These are phyloP conservation scores for Zopfia rhizophila DNA, from an alignment of 2,329 filamentous ascomycete species.

Conservation along the genomic window DNA sequence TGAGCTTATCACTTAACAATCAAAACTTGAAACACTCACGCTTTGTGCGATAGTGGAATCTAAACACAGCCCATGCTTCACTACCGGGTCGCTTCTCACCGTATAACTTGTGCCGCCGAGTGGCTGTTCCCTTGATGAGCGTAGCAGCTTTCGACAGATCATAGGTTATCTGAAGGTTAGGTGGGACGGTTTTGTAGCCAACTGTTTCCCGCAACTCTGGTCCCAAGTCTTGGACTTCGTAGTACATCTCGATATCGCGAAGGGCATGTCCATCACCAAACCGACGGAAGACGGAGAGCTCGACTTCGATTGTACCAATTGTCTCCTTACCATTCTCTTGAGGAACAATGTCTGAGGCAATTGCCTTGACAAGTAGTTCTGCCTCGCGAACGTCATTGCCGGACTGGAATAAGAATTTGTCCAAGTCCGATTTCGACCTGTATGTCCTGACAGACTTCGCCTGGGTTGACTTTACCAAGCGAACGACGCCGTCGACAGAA, in stretches of 20 bases:
- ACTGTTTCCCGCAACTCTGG: conserved; percentile 1
- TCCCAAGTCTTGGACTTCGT: conserved; percentile 10
- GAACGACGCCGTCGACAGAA: conserved; percentile 50
- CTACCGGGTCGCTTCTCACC: conserved; percentile 39
- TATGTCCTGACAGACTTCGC: conserved; percentile 23
- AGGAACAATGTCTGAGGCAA: conserved; percentile 4
- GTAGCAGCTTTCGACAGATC: conserved; percentile 24
- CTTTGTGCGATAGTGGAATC: conserved; percentile 54
- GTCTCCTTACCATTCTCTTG: conserved; percentile 17
- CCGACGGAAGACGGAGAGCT: conserved; percentile 37
- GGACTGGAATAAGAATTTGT: conserved; percentile 29
- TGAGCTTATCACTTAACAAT: too few species aligned
- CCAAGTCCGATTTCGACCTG: conserved; percentile 32
- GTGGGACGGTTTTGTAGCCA: conserved; percentile 28
- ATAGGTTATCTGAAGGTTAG: conserved; percentile 34
- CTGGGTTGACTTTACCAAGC: conserved; percentile 21
- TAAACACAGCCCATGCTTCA: conserved; percentile 52
- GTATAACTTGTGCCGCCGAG: conserved; percentile 19
- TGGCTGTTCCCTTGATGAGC: conserved; percentile 20
- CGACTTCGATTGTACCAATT: conserved; percentile 46
- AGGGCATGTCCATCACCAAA: conserved; percentile 28
- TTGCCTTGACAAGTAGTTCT: conserved; percentile 8
- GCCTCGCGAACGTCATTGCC: conserved; percentile 7
- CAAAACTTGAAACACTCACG: conserved; percentile 21
- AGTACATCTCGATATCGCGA: conserved; percentile 22